Percentiles rank a stretch among this genome's conserved stretches.
Conservation (phyloP, 2,329 filamentous ascomycete species). For the Monilinia aucupariae region DNA sequence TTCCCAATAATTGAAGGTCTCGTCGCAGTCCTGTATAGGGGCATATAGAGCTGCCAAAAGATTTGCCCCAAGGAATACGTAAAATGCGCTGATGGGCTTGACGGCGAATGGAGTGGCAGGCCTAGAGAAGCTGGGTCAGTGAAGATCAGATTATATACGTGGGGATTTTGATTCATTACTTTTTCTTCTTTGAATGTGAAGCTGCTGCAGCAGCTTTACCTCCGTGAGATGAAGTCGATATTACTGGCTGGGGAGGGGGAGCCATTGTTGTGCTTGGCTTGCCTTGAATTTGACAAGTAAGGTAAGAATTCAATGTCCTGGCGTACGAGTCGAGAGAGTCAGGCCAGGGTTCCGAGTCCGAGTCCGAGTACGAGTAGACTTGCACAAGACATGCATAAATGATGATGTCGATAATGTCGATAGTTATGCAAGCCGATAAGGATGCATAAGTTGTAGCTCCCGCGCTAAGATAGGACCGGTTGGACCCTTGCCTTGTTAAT, state of each 20-base stretch:
- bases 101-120: conserved; percentile 54
- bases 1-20: conserved; percentile 99
- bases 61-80: conserved; percentile 69
- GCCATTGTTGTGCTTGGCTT: conserved; percentile 5
- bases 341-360: too few relatives aligned
- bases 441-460: not conserved
- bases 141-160: not conserved
- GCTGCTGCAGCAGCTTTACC: conserved; percentile 17
- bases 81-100: conserved; percentile 72
- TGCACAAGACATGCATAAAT: conserved; percentile 1
- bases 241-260: not conserved
- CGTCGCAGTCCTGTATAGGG: conserved; percentile 96
- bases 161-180: conserved; percentile 20
- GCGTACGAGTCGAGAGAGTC: too few relatives aligned
- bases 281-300: not conserved
- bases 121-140: conserved; percentile 27
- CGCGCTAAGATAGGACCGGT: conserved; percentile 4
- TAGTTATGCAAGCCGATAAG: not conserved
- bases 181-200: conserved; percentile 24
- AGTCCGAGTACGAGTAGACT: too few relatives aligned
- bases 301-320: not conserved
- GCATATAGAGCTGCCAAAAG: conserved; percentile 72
- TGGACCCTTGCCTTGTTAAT: too few relatives aligned
- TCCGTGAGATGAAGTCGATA: not conserved
- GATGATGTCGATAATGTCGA: too few relatives aligned